Base-by-base conservation (phyloP, 352 stramenopile species). In the Elongisporangium anandrum region DNA sequence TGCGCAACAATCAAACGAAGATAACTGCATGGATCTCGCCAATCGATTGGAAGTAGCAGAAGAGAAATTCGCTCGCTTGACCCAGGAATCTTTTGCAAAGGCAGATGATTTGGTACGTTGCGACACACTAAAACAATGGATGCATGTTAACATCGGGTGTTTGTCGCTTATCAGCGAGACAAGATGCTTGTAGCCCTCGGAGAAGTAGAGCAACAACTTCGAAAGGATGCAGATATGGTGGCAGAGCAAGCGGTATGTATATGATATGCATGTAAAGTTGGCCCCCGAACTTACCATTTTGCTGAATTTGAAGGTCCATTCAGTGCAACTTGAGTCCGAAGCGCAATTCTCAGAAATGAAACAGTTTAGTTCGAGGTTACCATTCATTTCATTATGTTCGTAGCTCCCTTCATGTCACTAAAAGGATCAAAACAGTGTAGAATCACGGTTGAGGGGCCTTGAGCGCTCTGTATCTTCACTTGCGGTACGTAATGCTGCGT, bases 31-130 rank as follows among this genome's bases (percentile, higher is more conserved):
- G 15, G 63, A 63, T 13, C 54, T 88, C 3, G 48, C 52, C 17
- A 69, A 74, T 8, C 70, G 72, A 48, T n/a, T 90, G 9, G 58
- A 77, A 15, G 20, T 65, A 47, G 63, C 69, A 2, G 80, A 88
- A 65, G 60, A 85, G 15, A 71, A 70, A 4, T 77, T 90, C 26
- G 61, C 71, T 10, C 53, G 55, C 19, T 54, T 81, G 22, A 64
- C 72, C n/a, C 63, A 72, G 17, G 66, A 79, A 10, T 69, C 71
- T 4, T 24, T 77, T 2, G 53, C 24, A 9, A 70, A 65, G 29
- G 66, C 64, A 17, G 78, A 88, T 50, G 72, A 85, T 19, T 56
- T 88, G 75, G 80, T 90, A 57, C n/a, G 54, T 52, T 41, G 20
- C 38, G 16, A 21, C 17, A 19, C 22, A 13, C 15, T 50, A 29